These are phyloP conservation scores for Trametes maxima DNA, from an alignment of 768 basidiomycete species.

Conservation along the genomic window DNA sequence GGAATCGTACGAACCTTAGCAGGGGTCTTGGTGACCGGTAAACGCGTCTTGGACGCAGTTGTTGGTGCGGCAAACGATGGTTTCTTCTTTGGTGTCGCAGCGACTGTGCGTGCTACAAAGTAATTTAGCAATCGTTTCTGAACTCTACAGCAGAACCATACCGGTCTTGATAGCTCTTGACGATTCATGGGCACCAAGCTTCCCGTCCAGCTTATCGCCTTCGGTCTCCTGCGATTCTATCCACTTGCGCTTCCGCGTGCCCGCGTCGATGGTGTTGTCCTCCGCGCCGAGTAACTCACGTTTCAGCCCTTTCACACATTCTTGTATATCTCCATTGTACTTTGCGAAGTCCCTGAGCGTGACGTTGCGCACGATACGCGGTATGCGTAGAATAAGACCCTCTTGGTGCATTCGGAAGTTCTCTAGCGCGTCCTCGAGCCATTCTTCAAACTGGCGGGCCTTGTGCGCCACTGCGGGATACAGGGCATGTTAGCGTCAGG, in stretches of 20 bases:
- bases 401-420: conserved; percentile 78
- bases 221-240: conserved; percentile 61
- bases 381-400: conserved; percentile 71
- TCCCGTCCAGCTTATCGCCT: conserved; percentile 26
- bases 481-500: conserved; percentile 4
- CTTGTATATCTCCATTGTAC: conserved; percentile 76
- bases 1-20: conserved; percentile 29
- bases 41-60: conserved; percentile 50
- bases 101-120: conserved; percentile 45
- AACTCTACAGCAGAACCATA: conserved; percentile 34
- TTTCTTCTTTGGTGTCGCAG: conserved; percentile 55
- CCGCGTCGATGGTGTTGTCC: conserved; percentile 60
- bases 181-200: conserved; percentile 31
- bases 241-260: conserved; percentile 78
- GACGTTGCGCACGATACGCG: conserved; percentile 70
- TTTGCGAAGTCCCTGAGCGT: conserved; percentile 80
- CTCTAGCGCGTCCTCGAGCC: conserved; percentile 72
- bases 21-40: conserved; percentile 34
- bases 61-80: conserved; percentile 54
- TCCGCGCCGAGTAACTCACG: conserved; percentile 58
- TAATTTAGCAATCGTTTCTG: not conserved
- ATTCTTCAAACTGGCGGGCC: conserved; percentile 71
- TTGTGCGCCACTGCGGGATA: conserved; percentile 64
- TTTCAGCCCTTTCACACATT: conserved; percentile 67
- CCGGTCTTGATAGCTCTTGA: conserved; percentile 63